Percentiles rank a stretch among this genome's conserved stretches.
phyloP scores from a whole-genome alignment of 2,329 filamentous ascomycete species.

The Exophiala phaeomuriformis region DNA sequence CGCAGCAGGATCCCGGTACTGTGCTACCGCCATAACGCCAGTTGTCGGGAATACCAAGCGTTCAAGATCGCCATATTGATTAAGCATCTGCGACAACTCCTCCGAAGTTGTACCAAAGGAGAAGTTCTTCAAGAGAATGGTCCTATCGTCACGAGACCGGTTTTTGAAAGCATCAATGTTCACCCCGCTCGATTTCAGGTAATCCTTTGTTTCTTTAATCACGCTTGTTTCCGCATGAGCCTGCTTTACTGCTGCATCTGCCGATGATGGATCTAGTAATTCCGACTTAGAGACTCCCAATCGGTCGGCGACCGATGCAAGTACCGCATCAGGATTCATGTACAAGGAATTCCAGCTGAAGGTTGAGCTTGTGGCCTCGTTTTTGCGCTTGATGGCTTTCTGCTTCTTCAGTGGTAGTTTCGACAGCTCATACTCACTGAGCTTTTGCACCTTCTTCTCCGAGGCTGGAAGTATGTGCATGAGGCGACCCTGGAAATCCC shows the following conservation, averaged over 20 bases:
- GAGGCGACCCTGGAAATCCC: slow-evolving; percentile 84
- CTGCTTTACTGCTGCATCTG: slow-evolving; percentile 91
- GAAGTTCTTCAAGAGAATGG: slow-evolving; percentile 92
- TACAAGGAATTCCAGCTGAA: slow-evolving; percentile 99
- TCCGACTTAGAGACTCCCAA: slow-evolving; percentile 87
- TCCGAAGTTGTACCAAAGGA: slow-evolving; percentile 72
- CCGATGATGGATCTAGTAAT: slow-evolving; percentile 87
- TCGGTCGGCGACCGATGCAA: slow-evolving; percentile 77
- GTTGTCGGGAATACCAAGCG: slow-evolving; percentile 85
- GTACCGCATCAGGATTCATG: slow-evolving; percentile 88
- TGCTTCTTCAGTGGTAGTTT: slow-evolving; percentile 94
- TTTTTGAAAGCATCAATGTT: slow-evolving; percentile 88
- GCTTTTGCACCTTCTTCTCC: slow-evolving; percentile 68
- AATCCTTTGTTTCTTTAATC: slow-evolving; percentile 92
- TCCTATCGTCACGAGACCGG: slow-evolving; percentile 72
- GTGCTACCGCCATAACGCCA: slow-evolving; percentile 87
- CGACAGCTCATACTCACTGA: slow-evolving; percentile 83
- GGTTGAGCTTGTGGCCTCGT: slow-evolving; percentile 65
- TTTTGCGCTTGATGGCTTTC: slow-evolving; percentile 77
- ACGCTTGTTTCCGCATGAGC: slow-evolving; percentile 92
- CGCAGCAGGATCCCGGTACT: slow-evolving; percentile 71
- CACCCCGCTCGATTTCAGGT: slow-evolving; percentile 79
- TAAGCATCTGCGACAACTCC: slow-evolving; percentile 72
- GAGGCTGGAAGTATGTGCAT: slow-evolving; percentile 82
- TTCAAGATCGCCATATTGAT: slow-evolving; percentile 74